phyloP scores from a whole-genome alignment of 2,329 filamentous ascomycete genomes.

The Aspergillus quadricinctus region DNA sequence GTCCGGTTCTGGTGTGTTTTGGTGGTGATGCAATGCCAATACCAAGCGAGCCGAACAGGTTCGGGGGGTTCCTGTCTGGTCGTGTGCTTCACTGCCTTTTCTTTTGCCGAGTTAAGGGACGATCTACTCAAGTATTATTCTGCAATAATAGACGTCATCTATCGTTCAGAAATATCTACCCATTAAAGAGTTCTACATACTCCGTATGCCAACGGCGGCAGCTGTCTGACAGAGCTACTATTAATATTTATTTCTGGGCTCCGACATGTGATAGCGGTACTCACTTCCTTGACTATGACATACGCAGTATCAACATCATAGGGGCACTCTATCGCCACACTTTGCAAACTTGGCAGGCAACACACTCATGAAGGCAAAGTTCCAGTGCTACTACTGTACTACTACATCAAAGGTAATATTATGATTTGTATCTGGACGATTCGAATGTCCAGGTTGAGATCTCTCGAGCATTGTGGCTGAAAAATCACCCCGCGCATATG shows the following conservation, averaged over 20 bases:
- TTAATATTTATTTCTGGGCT: neutral
- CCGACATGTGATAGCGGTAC: slow-evolving; percentile 9
- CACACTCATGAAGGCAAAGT: too few relatives aligned
- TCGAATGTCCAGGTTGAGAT: neutral
- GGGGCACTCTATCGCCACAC: neutral
- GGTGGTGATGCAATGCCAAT: slow-evolving; percentile 16
- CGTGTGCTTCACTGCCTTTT: slow-evolving; percentile 12
- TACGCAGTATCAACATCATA: neutral
- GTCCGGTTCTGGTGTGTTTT: neutral
- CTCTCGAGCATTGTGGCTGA: neutral
- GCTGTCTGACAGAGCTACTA: neutral
- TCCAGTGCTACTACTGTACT: neutral
- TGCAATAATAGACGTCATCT: neutral
- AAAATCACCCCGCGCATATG: neutral
- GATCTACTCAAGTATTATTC: neutral
- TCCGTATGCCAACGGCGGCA: neutral
- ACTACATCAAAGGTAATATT: neutral
- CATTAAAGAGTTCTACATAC: neutral
- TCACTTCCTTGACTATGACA: neutral
- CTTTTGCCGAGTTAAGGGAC: neutral
- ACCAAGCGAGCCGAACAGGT: slow-evolving; percentile 14
- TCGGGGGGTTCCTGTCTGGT: neutral
- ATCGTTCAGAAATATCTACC: too few relatives aligned
- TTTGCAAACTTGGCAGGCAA: neutral
- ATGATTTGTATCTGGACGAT: neutral